Evolutionary conservation across 2,329 filamentous ascomycete genomes (phyloP), one percentile per base, ranked within the genome.

Genomic region (Dactylellina cionopaga): DNA sequence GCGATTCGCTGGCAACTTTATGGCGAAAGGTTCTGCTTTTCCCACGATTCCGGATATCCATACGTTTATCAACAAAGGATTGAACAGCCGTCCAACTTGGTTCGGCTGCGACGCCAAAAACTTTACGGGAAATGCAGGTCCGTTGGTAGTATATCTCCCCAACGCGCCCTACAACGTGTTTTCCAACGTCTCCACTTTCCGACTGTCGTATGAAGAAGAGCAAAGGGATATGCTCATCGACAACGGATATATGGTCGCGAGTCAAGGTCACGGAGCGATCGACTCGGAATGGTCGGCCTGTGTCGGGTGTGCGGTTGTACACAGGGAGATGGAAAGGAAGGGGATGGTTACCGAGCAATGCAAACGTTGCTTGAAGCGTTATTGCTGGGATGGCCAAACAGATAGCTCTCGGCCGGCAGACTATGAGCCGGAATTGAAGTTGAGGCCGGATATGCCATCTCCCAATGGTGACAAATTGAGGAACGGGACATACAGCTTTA

Each of bases 321-420:
- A 86, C 59, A 87, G 94, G 71, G 92, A 89, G 76, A 86, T 95
- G 75, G 84, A 88, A 73, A 86, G 92, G 54, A 94, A 91, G 0
- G 74, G 82, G 0, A 84, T 92, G 0, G 56, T 66, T 22, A 94
- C 94, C 0, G 83, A 85, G 0, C 87, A 86, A 9, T 99, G 95
- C 82, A 83, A 81, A 44, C 78, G 84, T 49, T 99, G 95, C 82
- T 97, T 97, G 80, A 76, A 83, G n/a, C 81, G 83, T 19, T 97
- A 97, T 82, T 99, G 95, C 85, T 99, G 95, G 95, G 87, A 97
- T 79, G 95, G 95, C 11, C 90, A 27, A n/a, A 73, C 22, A 24
- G 60, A 73, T 27, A 66, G 44, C 47, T 43, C 54, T 2, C 15
- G 3, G 4, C 69, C 60, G 6, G 43, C 25, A 5, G 52, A 56